Evolutionary conservation across 768 basidiomycete species (phyloP), one percentile per base, ranked within the genome.

Genomic region (Pulveroboletus frians): DNA sequence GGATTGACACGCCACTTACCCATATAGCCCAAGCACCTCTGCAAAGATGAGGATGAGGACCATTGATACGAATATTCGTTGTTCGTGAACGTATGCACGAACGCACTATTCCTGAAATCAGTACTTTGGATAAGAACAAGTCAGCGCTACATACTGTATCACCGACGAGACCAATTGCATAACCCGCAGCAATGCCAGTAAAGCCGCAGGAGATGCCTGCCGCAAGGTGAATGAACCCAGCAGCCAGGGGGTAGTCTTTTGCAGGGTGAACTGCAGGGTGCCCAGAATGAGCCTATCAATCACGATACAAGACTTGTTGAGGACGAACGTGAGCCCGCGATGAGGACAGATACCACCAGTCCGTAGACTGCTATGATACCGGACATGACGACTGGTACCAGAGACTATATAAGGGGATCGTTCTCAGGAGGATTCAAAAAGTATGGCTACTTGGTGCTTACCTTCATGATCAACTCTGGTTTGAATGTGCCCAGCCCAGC

Each of bases 381-480:
- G 50, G 92, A 89, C 93, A 97, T 96, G 68, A 98, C 92, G 31
- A 96, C 93, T 4, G 94, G 94, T 55, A 97, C 92, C 46, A 96
- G 77, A 14, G 92, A 94, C 92, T 94, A 60, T 23, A 27, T 23
- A 11, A 54, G 15, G 32, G 21, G 20, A 36, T 39, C 35, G n/a
- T 29, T 18, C 29, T 57, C 41, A 37, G 17, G 18, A 30, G 18
- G 26, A 26, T 39, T 11, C 27, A 39, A 15, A 15, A 30, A 14
- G 17, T 9, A 40, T 3, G 11, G 30, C 21, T 21, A 17, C 39
- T 26, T 10, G 27, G 32, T 43, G 40, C 67, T 50, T 59, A 85
- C 94, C 81, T 92, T 98, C 96, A 99, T 99, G 66, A 99, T 91
- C 58, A 98, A 77, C 64, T 99, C 96, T 54, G 96, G 96, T 63